Evolutionary conservation across 148 eudicot genomes (phyloP), one percentile per base, ranked within the genome.

Genomic region (Vaccinium macrocarpon): DNA sequence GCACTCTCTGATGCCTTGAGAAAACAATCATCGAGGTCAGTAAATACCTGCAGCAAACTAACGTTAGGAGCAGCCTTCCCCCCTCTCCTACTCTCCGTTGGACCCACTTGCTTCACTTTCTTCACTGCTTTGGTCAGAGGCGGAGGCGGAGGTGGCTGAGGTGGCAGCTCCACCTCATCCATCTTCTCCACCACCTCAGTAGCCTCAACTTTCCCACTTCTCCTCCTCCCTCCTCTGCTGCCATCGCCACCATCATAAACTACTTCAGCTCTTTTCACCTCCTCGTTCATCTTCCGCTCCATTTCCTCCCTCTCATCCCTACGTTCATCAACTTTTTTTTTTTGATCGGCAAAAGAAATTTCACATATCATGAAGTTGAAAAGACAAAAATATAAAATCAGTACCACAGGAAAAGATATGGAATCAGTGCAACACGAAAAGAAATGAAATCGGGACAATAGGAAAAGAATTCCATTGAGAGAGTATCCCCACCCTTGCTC

Each of bases 1-100:
- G 98, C 97, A 92, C 98, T 93, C 86, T 93, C 90, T 9, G 94
- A 94, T 81, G 99, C 95, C 84, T 87, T 88, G 21, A 97, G 89
- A 85, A 95, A 97, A 88, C 89, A 91, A 87, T 97, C 98, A 86
- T 97, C 99, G 85, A 97, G 93, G 0, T 91, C 92, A 13, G 29
- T 79, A 80, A 93, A 97, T 76, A 97, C 82, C 87, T 91, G 90
- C 81, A 91, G 59, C 88, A 95, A 84, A 86, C 78, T 93, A 57
- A 85, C 85, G 86, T 21, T 89, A 29, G 77, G 9, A 27, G 56
- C 84, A 57, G 81, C 82, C 87, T 90, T 96, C 86, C 86, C 89
- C 79, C 81, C 89, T 83, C 92, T 87, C 86, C 89, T 93, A 35
- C 87, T 87, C 59, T 88, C 92, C 15, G 81, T 70, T 11, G 82